Percentiles rank a stretch among this genome's conserved stretches.
Evolutionary conservation across 2,329 filamentous ascomycete genomes (phyloP).

Genomic region (Colletotrichum lentis): DNA sequence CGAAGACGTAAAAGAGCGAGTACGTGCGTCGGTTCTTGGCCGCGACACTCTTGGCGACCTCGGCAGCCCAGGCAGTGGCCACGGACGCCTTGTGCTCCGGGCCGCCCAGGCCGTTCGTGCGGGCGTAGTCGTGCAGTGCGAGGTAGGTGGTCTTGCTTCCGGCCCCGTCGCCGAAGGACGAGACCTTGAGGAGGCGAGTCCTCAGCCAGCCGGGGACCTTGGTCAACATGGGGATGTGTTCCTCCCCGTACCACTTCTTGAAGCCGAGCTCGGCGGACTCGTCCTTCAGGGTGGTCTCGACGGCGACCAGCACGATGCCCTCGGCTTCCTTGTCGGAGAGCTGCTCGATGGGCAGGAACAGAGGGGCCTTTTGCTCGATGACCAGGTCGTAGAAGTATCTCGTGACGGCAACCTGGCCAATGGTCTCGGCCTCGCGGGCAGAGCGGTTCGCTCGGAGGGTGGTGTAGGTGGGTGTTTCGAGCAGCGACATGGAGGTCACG

Average conservation of each 20-base stretch:
- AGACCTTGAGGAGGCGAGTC: conserved; percentile 74
- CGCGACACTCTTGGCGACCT: conserved; percentile 67
- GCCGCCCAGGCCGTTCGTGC: conserved; percentile 71
- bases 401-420: conserved; percentile 69
- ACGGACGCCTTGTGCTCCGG: conserved; percentile 70
- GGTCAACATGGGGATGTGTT: conserved; percentile 75
- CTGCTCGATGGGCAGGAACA: conserved; percentile 68
- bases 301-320: conserved; percentile 68
- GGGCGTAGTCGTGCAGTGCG: conserved; percentile 76
- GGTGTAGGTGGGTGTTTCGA: conserved; percentile 76
- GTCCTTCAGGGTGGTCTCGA: conserved; percentile 65
- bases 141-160: conserved; percentile 60
- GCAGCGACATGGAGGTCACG: conserved; percentile 74
- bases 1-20: conserved; percentile 81
- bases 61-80: conserved; percentile 67
- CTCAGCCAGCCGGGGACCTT: conserved; percentile 83
- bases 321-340: conserved; percentile 66
- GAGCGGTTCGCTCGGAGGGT: conserved; percentile 67
- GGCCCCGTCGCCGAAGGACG: conserved; percentile 64
- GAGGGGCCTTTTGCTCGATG: conserved; percentile 60
- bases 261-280: conserved; percentile 62
- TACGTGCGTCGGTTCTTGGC: conserved; percentile 68
- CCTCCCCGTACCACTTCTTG: conserved; percentile 75
- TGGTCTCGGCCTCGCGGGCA: conserved; percentile 61
- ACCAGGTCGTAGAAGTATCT: conserved; percentile 76